phyloP scores from a whole-genome alignment of 805 yeast genomes.

The Metschnikowia vanudenii region DNA sequence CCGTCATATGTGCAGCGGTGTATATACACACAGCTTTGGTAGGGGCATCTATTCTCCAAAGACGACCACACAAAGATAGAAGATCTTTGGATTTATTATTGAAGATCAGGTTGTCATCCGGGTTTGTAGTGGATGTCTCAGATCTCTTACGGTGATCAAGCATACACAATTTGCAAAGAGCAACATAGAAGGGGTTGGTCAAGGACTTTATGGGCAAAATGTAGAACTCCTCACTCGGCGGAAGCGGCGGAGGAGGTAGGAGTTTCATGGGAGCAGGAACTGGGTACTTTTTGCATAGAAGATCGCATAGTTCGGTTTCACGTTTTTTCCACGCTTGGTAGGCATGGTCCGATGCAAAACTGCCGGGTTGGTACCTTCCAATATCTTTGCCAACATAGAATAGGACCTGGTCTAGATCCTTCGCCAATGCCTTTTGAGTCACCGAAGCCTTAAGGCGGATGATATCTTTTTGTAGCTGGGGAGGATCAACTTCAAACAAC shows the following conservation, averaged over 20 bases:
- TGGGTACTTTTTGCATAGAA: slow-evolving; percentile 29
- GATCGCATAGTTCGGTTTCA: slow-evolving; percentile 25
- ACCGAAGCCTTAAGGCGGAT: slow-evolving; percentile 39
- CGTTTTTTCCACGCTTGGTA: slow-evolving; percentile 36
- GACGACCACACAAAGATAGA: slow-evolving; percentile 43
- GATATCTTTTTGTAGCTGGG: slow-evolving; percentile 55
- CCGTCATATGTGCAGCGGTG: slow-evolving; percentile 45
- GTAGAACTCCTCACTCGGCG: slow-evolving; percentile 38
- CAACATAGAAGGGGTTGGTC: slow-evolving; percentile 39
- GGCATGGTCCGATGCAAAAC: slow-evolving; percentile 24
- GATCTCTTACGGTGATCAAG: slow-evolving; percentile 18
- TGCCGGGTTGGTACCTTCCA: slow-evolving; percentile 37
- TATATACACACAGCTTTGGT: slow-evolving; percentile 50
- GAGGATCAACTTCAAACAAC: slow-evolving; percentile 49
- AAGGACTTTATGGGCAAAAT: slow-evolving; percentile 33
- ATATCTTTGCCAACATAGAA: slow-evolving; percentile 38
- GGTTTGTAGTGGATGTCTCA: slow-evolving; percentile 4
- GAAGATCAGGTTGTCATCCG: slow-evolving; percentile 24
- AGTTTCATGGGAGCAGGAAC: slow-evolving; percentile 33
- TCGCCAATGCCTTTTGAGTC: slow-evolving; percentile 38
- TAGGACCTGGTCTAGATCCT: slow-evolving; percentile 33
- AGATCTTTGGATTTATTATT: slow-evolving; percentile 45
- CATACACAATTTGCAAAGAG: slow-evolving; percentile 44
- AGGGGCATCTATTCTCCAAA: slow-evolving; percentile 59
- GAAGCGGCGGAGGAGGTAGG: slow-evolving; percentile 31